A percentile compares a stretch with the other conserved stretches of the same genome.
phyloP scores from a whole-genome alignment of 352 stramenopile genomes.

The Pythium guiyangense region DNA sequence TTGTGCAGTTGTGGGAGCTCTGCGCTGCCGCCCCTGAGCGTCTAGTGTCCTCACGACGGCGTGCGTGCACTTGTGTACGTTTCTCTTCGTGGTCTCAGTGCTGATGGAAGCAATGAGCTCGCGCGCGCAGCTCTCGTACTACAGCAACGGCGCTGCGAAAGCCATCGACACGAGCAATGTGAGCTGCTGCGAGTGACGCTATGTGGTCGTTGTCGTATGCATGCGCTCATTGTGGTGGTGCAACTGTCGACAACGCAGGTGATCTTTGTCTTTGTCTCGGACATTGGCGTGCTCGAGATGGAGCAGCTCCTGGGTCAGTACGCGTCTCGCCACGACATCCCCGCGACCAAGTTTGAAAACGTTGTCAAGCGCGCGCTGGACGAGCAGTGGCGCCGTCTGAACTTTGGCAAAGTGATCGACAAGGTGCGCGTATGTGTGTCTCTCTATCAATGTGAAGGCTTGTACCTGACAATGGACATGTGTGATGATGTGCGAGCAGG shows the following conservation, averaged over 20 bases:
- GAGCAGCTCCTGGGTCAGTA: conserved; percentile 83
- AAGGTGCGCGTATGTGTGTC: conserved; percentile 27
- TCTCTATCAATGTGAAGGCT: too few relatives aligned
- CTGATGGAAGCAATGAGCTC: conserved; percentile 74
- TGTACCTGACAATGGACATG: too few relatives aligned
- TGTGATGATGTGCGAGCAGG: too few relatives aligned
- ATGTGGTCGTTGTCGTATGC: too few relatives aligned
- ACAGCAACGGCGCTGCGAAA: conserved; percentile 59
- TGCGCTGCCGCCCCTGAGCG: too few relatives aligned
- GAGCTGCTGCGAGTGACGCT: conserved; percentile 1
- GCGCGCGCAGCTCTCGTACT: conserved; percentile 69
- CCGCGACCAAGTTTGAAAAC: conserved; percentile 51
- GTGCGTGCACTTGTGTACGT: not conserved
- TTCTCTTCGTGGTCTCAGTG: conserved; percentile 22
- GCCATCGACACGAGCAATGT: conserved; percentile 74
- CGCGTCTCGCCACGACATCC: conserved; percentile 62
- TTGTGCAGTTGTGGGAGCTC: not conserved
- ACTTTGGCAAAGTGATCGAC: conserved; percentile 89
- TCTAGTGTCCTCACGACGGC: not conserved
- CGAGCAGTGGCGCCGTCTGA: conserved; percentile 79
- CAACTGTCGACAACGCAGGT: conserved; percentile 27
- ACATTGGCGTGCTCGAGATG: conserved; percentile 85
- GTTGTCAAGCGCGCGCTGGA: conserved; percentile 78
- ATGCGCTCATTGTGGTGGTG: not conserved
- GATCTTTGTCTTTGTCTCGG: conserved; percentile 87